Evolutionary conservation across 192 early-diverging fungal species (phyloP).

Genomic region (Coemansia guatemalensis): DNA sequence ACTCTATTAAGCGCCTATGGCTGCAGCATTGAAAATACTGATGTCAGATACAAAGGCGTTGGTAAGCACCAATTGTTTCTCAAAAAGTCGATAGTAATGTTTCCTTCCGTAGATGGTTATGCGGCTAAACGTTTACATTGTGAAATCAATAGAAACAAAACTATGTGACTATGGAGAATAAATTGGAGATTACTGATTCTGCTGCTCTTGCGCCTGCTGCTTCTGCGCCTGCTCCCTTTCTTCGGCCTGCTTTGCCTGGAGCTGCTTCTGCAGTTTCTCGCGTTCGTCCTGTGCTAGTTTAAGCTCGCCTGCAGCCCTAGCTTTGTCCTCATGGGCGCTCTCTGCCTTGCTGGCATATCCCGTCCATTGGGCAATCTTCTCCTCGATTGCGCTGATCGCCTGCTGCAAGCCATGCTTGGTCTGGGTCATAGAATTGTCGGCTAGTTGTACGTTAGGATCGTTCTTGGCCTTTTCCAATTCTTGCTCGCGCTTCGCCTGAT

Average conservation of each 20-base stretch:
- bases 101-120: too few species aligned
- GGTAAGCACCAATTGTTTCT: too few species aligned
- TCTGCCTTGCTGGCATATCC: not conserved
- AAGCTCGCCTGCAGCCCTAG: constrained; percentile 2
- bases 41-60: too few species aligned
- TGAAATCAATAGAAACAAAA: not conserved
- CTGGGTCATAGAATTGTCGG: not conserved
- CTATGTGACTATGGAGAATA: not conserved
- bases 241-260: not conserved
- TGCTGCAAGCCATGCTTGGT: not conserved
- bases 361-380: not conserved
- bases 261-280: not conserved
- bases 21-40: too few species aligned
- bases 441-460: not conserved
- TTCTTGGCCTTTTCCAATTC: not conserved
- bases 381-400: constrained; percentile 2
- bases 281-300: constrained; percentile 3
- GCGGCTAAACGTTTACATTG: too few species aligned
- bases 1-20: too few species aligned
- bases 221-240: not conserved
- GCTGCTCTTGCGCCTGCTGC: not conserved
- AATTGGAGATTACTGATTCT: not conserved
- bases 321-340: constrained; percentile 2
- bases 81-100: too few species aligned
- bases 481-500: not conserved